A percentile compares a stretch with the other conserved stretches of the same genome.
These are phyloP conservation scores for Parmelia sp. DNA, from an alignment of 495 filamentous ascomycete species.

Conservation along the genomic window DNA sequence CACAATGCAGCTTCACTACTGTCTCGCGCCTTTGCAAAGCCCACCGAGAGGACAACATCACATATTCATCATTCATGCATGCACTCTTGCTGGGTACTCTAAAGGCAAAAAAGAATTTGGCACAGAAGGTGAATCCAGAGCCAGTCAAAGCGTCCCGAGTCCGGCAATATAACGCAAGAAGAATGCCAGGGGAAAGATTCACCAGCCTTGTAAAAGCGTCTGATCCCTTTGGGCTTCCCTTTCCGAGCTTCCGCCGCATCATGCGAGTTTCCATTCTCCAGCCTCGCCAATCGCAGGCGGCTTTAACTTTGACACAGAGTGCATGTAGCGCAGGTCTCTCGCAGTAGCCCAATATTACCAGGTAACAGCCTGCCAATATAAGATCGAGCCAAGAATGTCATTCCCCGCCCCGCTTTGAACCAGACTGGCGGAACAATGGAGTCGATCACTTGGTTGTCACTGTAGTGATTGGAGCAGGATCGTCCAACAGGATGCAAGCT, in stretches of 20 bases:
- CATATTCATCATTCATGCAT: background rate
- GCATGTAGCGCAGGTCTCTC: background rate
- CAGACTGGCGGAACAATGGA: conserved; percentile 1
- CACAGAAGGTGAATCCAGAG: background rate
- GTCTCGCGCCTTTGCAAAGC: too few relatives aligned
- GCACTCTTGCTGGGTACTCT: background rate
- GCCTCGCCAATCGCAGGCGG: conserved; percentile 18
- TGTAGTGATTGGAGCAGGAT: background rate
- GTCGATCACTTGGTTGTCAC: background rate
- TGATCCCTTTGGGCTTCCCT: conserved; percentile 6
- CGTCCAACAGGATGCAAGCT: background rate
- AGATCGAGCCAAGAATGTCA: background rate
- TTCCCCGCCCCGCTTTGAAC: conserved; percentile 1
- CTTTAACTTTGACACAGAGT: conserved; percentile 1
- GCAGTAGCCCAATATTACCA: background rate
- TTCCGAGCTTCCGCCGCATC: conserved; percentile 18
- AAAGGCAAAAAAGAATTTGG: background rate
- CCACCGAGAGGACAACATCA: too few relatives aligned
- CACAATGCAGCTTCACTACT: too few relatives aligned
- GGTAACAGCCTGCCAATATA: background rate
- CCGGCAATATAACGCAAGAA: background rate
- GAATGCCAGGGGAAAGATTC: background rate
- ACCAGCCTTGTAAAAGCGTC: conserved; percentile 15
- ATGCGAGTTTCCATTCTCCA: conserved; percentile 8
- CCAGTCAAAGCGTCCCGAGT: background rate